A percentile compares a stretch with the other conserved stretches of the same genome.
phyloP scores from a whole-genome alignment of 2,329 filamentous ascomycete genomes.

The Zasmidium cellare region DNA sequence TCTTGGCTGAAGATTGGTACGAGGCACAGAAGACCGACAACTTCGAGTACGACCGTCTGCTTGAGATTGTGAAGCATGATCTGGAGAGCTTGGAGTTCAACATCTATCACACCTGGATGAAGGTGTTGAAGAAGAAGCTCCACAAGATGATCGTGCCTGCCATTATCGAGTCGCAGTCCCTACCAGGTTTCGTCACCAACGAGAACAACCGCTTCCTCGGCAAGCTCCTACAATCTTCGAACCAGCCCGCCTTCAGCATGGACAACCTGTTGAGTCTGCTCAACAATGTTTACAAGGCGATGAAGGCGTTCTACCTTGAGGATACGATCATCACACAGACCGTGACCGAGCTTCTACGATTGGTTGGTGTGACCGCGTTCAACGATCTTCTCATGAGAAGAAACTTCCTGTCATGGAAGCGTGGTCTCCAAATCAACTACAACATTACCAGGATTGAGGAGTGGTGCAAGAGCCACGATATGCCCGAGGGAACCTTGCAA shows the following conservation, averaged over 20 bases:
- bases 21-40: constrained; percentile 99
- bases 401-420: constrained; percentile 99
- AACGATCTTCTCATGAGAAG: constrained; percentile 97
- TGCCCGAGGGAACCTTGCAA: constrained; percentile 96
- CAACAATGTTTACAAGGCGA: constrained; percentile 96
- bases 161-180: constrained; percentile 97
- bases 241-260: constrained; percentile 96
- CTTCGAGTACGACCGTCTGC: constrained; percentile 93
- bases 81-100: constrained; percentile 98
- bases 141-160: constrained; percentile 99
- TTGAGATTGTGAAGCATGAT: constrained; percentile 99
- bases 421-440: constrained; percentile 98
- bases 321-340: constrained; percentile 95
- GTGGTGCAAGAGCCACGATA: constrained; percentile 99
- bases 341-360: constrained; percentile 84
- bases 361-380: constrained; percentile 97
- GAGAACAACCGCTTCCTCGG: constrained; percentile 98
- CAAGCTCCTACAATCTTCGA: constrained; percentile 90
- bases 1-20: constrained; percentile 99
- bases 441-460: constrained; percentile 99
- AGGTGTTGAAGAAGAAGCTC: constrained; percentile 97
- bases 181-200: constrained; percentile 97
- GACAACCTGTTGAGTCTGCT: constrained; percentile 93
- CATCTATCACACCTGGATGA: constrained; percentile 99
- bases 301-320: constrained; percentile 98